These are phyloP conservation scores for Hortiboletus campestris DNA, from an alignment of 768 basidiomycete species.

Conservation along the genomic window DNA sequence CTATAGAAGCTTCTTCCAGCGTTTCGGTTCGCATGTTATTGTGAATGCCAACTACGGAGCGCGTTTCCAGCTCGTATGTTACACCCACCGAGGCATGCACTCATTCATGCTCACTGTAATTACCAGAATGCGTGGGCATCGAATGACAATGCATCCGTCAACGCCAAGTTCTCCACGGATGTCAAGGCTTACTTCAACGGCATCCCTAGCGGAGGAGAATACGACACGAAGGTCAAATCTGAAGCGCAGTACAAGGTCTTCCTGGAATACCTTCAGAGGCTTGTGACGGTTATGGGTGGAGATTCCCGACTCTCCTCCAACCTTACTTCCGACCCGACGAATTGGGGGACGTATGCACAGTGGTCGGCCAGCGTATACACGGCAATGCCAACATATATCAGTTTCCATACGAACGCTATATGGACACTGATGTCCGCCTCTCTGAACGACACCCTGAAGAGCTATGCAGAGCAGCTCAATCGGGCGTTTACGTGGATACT, in stretches of 20 bases:
- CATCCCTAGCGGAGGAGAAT: constrained; percentile 2
- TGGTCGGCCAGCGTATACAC: neutral
- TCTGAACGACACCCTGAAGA: neutral
- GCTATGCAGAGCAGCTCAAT: neutral
- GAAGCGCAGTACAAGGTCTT: constrained; percentile 5
- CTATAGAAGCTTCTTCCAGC: neutral
- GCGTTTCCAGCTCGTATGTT: neutral
- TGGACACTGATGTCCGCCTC: constrained; percentile 3
- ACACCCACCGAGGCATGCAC: neutral
- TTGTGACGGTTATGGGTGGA: neutral
- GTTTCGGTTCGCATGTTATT: constrained; percentile 1
- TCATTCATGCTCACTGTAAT: too few species aligned
- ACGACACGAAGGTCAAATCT: neutral
- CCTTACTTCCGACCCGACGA: neutral
- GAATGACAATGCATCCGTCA: neutral
- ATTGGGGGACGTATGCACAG: neutral
- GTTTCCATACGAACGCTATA: neutral
- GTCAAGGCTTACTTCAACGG: constrained; percentile 3
- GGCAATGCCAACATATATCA: neutral
- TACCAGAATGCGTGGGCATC: constrained; percentile 2
- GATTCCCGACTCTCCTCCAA: neutral
- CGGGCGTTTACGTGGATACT: constrained; percentile 4
- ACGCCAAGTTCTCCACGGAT: neutral
- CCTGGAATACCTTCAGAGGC: constrained; percentile 5
- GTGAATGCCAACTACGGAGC: constrained; percentile 3